Evolutionary conservation across 2,329 filamentous ascomycete genomes (phyloP), one percentile per base, ranked within the genome.

Genomic region (Basipetospora chlamydospora): DNA sequence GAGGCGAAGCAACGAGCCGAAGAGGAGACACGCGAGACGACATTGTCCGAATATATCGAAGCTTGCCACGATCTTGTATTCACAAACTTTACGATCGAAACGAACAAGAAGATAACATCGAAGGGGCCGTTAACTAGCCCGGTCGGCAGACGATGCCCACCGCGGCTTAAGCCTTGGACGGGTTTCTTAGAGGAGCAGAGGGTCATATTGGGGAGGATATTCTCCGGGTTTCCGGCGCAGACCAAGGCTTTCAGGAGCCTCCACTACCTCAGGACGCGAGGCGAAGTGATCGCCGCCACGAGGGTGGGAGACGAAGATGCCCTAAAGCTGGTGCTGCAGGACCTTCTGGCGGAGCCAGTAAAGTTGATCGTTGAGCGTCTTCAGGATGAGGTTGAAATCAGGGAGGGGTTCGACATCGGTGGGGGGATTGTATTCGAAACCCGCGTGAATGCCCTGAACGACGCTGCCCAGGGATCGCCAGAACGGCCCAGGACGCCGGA

Each of bases 11-110:
- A n/a, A n/a, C n/a, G n/a, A 30, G 33, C 28, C 33, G 45, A 54
- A 37, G 33, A 46, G 33, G 41, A 51, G 33, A 46, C 32, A 6
- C 43, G 35, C 10, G 41, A 22, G 9, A 55, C 47, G 7, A 55
- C 49, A 29, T 37, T 57, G 12, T 28, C 47, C 12, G 49, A 57
- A 43, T 55, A 56, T 32, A 47, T n/a, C n/a, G n/a, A n/a, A n/a
- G n/a, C n/a, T n/a, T n/a, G n/a, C n/a, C n/a, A n/a, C n/a, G n/a
- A n/a, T n/a, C n/a, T n/a, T n/a, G n/a, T n/a, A n/a, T n/a, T n/a
- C n/a, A n/a, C 46, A 9, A 43, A 43, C 7, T 41, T 56, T 5
- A 25, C 10, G 0, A n/a, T n/a, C n/a, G n/a, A n/a, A n/a, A n/a
- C n/a, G n/a, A 42, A 52, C 31, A 33, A 22, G 20, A 39, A 34